These are phyloP conservation scores for Pseudocercospora fuligena DNA, from an alignment of 2,329 filamentous ascomycete species.

Conservation along the genomic window DNA sequence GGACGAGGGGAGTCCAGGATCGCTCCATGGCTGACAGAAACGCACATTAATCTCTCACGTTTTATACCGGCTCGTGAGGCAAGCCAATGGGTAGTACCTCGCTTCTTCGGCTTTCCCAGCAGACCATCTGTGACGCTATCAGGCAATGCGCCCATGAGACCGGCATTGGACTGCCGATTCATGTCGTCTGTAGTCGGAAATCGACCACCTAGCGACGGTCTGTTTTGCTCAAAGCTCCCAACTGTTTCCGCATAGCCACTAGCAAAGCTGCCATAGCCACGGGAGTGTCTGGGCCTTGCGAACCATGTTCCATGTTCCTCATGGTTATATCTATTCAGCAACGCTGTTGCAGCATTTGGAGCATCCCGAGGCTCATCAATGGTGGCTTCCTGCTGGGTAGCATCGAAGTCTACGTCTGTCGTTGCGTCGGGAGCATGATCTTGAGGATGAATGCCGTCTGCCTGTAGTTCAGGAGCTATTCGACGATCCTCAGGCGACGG, in stretches of 20 bases:
- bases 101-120: conserved; percentile 60
- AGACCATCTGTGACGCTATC: conserved; percentile 52
- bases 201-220: conserved; percentile 36
- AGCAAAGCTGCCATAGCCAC: conserved; percentile 53
- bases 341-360: conserved; percentile 44
- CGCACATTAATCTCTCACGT: conserved; percentile 74
- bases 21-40: conserved; percentile 21
- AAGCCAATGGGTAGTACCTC: conserved; percentile 73
- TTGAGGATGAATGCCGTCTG: conserved; percentile 41
- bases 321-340: conserved; percentile 43
- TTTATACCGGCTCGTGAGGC: conserved; percentile 75
- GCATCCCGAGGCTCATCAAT: conserved; percentile 37
- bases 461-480: conserved; percentile 27
- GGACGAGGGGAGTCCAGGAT: background rate
- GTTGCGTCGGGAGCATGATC: conserved; percentile 40
- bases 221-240: conserved; percentile 35
- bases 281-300: conserved; percentile 54
- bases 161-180: conserved; percentile 39
- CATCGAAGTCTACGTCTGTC: conserved; percentile 33
- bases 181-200: conserved; percentile 26
- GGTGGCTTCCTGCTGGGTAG: conserved; percentile 23
- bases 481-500: conserved; percentile 49
- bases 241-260: conserved; percentile 30
- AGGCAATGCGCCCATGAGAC: conserved; percentile 46
- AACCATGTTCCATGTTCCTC: conserved; percentile 20